phyloP scores from a whole-genome alignment of 1,139 yeast species.

The Candida pseudoviswanathii region DNA sequence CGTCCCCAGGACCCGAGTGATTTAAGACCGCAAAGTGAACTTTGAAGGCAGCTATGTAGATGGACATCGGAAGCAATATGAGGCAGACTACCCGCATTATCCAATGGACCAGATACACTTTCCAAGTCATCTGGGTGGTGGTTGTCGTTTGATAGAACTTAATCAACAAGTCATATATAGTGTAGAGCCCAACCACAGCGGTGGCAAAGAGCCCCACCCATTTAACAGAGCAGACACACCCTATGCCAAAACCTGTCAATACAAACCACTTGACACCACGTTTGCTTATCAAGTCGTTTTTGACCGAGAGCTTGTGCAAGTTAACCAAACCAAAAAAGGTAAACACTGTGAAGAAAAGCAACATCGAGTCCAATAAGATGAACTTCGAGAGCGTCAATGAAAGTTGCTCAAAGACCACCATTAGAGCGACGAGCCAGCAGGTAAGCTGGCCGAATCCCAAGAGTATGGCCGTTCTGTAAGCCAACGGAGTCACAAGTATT shows the following conservation, averaged over 20 bases:
- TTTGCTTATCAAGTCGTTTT: constrained; percentile 40
- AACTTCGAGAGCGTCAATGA: constrained; percentile 70
- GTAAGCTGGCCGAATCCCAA: constrained; percentile 50
- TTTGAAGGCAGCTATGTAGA: constrained; percentile 74
- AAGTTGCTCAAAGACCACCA: constrained; percentile 67
- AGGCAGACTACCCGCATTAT: constrained; percentile 61
- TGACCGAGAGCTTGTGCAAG: constrained; percentile 47
- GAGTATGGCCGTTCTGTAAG: constrained; percentile 58
- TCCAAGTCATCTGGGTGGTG: constrained; percentile 28
- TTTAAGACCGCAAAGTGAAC: constrained; percentile 75
- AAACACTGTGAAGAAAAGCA: constrained; percentile 67
- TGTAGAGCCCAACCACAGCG: constrained; percentile 81
- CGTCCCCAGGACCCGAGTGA: constrained; percentile 80
- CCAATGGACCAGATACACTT: constrained; percentile 69
- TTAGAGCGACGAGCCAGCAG: constrained; percentile 54
- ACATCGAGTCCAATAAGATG: constrained; percentile 72
- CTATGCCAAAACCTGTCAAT: constrained; percentile 78
- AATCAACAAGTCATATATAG: constrained; percentile 70
- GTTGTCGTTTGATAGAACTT: constrained; percentile 53
- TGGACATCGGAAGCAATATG: constrained; percentile 70
- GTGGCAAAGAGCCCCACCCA: constrained; percentile 96
- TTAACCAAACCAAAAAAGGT: constrained; percentile 60
- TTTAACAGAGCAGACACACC: constrained; percentile 91
- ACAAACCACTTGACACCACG: constrained; percentile 59
- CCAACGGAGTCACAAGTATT: constrained; percentile 62